These are phyloP conservation scores for maize (Zea mays) DNA, from an alignment of 176 grass and related monocot genomes.

Conservation along the genomic window DNA sequence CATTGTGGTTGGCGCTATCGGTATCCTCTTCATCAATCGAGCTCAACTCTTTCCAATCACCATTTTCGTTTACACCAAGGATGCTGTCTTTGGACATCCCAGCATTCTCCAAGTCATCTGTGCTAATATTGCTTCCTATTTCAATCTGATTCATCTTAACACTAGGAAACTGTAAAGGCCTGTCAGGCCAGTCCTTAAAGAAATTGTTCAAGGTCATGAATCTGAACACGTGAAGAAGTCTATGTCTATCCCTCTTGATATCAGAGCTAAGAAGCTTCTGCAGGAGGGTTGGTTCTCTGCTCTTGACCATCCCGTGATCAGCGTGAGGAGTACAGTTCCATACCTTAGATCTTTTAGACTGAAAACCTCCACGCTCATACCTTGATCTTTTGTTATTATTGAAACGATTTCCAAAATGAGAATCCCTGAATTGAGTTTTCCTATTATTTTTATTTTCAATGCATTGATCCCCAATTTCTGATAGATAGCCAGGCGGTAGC, in stretches of 20 bases:
- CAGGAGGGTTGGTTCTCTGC: conserved; percentile 70
- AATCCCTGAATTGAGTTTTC: conserved; percentile 28
- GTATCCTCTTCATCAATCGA: conserved; percentile 37
- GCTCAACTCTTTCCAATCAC: conserved; percentile 5
- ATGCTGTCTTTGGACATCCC: conserved; percentile 17
- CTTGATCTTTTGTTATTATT: conserved; percentile 56
- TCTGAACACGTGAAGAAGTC: conserved; percentile 66
- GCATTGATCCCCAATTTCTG: conserved; percentile 47
- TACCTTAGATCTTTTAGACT: conserved; percentile 48
- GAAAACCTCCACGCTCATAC: conserved; percentile 36
- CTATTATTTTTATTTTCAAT: conserved; percentile 35
- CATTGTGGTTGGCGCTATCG: conserved; percentile 4
- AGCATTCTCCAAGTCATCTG: conserved; percentile 25
- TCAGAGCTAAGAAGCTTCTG: conserved; percentile 80
- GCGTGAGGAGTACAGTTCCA: conserved; percentile 12
- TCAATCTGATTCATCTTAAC: conserved; percentile 61
- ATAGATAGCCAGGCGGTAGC: conserved; percentile 71
- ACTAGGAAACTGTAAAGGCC: conserved; percentile 57
- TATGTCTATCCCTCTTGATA: conserved; percentile 79
- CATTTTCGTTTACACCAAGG: conserved; percentile 34
- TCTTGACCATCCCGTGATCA: conserved; percentile 29
- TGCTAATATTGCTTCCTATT: conserved; percentile 28
- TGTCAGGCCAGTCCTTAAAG: conserved; percentile 60
- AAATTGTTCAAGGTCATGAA: conserved; percentile 87
- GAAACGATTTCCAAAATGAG: conserved; percentile 45